A percentile compares a stretch with the other conserved stretches of the same genome.
phyloP scores from a whole-genome alignment of 805 yeast species.

The Ogataea naganishii region DNA sequence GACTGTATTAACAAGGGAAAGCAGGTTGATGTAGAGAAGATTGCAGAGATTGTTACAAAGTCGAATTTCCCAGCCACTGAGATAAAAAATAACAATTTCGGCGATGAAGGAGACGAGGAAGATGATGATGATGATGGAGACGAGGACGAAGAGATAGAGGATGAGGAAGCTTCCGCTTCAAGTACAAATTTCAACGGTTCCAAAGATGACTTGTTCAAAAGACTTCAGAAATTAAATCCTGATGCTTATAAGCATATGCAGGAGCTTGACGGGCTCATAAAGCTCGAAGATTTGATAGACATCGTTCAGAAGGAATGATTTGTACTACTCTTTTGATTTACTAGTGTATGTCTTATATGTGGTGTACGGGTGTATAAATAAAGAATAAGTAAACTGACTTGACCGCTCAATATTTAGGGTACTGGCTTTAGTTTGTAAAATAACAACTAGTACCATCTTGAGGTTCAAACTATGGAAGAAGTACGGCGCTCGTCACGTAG shows the following conservation, averaged over 20 bases:
- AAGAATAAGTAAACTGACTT: too few species aligned
- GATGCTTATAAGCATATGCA: conserved; percentile 24
- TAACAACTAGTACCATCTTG: too few species aligned
- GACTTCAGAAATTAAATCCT: conserved; percentile 28
- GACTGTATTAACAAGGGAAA: conserved; percentile 47
- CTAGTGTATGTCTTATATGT: too few species aligned
- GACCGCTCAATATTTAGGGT: too few species aligned
- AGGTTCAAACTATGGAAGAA: too few species aligned
- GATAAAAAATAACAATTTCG: conserved; percentile 16
- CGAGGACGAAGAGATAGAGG: conserved; percentile 16
- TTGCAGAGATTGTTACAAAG: conserved; percentile 33
- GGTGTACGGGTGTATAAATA: too few species aligned
- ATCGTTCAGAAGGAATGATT: too few species aligned
- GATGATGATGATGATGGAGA: conserved; percentile 19
- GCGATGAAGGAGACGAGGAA: conserved; percentile 28
- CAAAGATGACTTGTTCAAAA: conserved; percentile 24
- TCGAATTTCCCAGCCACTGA: conserved; percentile 20
- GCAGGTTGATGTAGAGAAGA: conserved; percentile 31
- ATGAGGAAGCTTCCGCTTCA: conserved; percentile 5
- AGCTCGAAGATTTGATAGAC: conserved; percentile 20
- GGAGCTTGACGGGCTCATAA: conserved; percentile 28
- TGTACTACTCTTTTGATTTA: too few species aligned
- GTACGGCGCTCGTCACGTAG: too few species aligned
- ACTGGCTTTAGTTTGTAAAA: too few species aligned
- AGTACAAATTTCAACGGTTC: background rate